phyloP scores from a whole-genome alignment of 192 early-diverging fungal species.

The Coemansia sp. region DNA sequence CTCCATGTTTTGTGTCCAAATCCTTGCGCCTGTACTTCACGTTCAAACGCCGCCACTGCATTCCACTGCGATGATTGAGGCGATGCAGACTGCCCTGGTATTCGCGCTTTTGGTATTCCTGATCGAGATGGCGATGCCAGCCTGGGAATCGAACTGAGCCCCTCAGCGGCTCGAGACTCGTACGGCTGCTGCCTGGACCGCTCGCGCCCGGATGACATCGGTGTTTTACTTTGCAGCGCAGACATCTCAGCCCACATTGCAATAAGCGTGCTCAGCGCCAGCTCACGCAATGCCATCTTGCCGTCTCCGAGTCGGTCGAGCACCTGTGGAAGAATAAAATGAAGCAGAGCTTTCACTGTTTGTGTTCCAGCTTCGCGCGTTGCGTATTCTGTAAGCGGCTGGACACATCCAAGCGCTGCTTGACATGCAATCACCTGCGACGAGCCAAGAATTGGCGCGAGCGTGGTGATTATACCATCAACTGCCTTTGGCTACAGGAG shows the following conservation, averaged over 20 bases:
- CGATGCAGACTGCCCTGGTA: conserved; percentile 8
- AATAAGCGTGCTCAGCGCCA: conserved; percentile 35
- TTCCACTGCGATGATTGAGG: conserved; percentile 36
- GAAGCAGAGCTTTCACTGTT: conserved; percentile 29
- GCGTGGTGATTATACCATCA: conserved; percentile 36
- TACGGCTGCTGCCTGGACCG: conserved; percentile 1
- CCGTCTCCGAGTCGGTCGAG: conserved; percentile 52
- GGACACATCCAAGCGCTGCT: conserved; percentile 40
- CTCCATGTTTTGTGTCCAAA: conserved; percentile 51
- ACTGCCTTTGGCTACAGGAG: conserved; percentile 35
- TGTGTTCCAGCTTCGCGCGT: conserved; percentile 17
- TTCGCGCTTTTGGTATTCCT: conserved; percentile 17
- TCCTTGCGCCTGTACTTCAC: conserved; percentile 49
- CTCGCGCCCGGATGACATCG: conserved; percentile 6
- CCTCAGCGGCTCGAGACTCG: conserved; percentile 13
- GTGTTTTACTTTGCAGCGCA: conserved; percentile 19
- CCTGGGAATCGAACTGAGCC: conserved; percentile 30
- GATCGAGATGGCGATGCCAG: conserved; percentile 28
- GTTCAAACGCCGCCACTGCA: conserved; percentile 32
- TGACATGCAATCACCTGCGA: conserved; percentile 53
- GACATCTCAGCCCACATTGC: conserved; percentile 38
- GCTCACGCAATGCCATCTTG: conserved; percentile 45
- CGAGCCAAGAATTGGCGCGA: conserved; percentile 43
- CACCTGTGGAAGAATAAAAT: conserved; percentile 43
- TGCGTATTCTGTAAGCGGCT: conserved; percentile 32